Evolutionary conservation across 352 stramenopile species (phyloP), one percentile per base, ranked within the genome.

Genomic region (Globisporangium yorkense): DNA sequence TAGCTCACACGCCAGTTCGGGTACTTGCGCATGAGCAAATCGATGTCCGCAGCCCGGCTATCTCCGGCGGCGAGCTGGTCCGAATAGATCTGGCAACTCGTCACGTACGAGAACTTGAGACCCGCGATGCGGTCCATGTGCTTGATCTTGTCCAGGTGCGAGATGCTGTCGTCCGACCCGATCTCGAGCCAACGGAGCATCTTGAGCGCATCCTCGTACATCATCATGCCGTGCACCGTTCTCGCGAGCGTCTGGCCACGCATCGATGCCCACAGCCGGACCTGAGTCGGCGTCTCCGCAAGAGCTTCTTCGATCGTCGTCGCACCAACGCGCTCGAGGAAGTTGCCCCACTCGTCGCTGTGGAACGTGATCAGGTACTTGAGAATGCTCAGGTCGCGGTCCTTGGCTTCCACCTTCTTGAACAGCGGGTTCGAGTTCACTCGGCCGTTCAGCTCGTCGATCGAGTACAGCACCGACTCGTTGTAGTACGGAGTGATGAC

Each of bases 21-120:
- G 75, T 97, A 98, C 57, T 97, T 94, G 18, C 96, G 88, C 87
- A 99, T 96, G 2, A 99, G 77, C 27, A 97, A 70, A 54, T 99
- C 96, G 62, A 99, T 99, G 67, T 99, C 96, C 8, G 97, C 91
- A 31, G 87, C 84, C 20, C 82, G 79, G 1, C 70, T 70, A 51
- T 96, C 84, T 41, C 82, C 80, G 6, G 70, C 58, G 15, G 82
- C 81, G 33, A 91, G 71, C 53, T 94, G 83, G 51, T 94, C 77
- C 10, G 82, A 86, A 64, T 96, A 96, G 51, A 94, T 92, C 66
- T 96, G 87, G 57, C 87, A 96, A 79, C 82, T 96, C 9, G 82
- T 92, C 51, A 96, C 80, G 56, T 97, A 94, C 13, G 81, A 89
- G 51, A 96, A 96, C 62, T 96, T 96, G 5, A 94, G 65, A 16